phyloP scores from a whole-genome alignment of 768 basidiomycete genomes.

The Paxillus involutus region DNA sequence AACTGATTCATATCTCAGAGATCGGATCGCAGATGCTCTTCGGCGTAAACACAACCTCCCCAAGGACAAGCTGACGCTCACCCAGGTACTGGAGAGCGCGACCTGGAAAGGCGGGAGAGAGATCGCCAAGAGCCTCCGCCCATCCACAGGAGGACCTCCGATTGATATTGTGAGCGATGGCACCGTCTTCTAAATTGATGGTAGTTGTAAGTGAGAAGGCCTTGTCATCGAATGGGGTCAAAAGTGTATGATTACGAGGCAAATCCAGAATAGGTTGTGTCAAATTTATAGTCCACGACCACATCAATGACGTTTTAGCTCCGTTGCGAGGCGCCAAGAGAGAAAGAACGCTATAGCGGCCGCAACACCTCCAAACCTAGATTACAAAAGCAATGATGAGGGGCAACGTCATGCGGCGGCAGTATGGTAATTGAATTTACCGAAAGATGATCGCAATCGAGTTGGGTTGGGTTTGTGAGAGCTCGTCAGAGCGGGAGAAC shows the following conservation, averaged over 20 bases:
- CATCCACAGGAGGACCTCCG: constrained; percentile 75
- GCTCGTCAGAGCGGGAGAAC: constrained; percentile 12
- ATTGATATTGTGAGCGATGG: constrained; percentile 87
- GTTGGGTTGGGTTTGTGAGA: constrained; percentile 40
- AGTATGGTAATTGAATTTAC: constrained; percentile 33
- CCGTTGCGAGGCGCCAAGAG: constrained; percentile 52
- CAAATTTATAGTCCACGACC: background rate
- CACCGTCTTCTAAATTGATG: constrained; percentile 61
- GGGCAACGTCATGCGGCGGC: background rate
- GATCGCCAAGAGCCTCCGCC: constrained; percentile 79
- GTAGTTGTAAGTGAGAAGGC: background rate
- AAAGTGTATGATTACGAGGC: background rate
- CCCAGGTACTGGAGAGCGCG: constrained; percentile 90
- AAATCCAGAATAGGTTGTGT: background rate
- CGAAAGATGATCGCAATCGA: constrained; percentile 82
- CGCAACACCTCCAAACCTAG: constrained; percentile 57
- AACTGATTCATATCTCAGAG: constrained; percentile 47
- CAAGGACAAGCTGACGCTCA: constrained; percentile 59
- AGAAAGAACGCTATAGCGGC: constrained; percentile 56
- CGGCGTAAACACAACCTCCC: constrained; percentile 55
- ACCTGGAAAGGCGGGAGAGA: constrained; percentile 98
- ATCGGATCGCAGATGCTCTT: constrained; percentile 74
- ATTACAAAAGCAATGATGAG: background rate
- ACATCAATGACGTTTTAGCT: constrained; percentile 38
- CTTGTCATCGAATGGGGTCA: background rate